Evolutionary conservation across 352 stramenopile genomes (phyloP), one percentile per base, ranked within the genome.

Genomic region (Phytophthora citrophthora): DNA sequence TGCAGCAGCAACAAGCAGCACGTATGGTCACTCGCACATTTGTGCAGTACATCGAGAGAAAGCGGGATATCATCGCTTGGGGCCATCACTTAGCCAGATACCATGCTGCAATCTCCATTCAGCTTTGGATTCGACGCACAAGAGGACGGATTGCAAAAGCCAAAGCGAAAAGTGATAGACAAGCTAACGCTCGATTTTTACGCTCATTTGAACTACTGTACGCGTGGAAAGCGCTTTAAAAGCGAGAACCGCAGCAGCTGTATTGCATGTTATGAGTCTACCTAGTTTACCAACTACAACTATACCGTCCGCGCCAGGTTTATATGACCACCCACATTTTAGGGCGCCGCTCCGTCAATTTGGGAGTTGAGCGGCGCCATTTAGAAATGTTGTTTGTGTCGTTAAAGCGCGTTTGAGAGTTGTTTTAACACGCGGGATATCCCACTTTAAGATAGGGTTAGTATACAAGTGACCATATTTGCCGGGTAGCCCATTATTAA

Each of bases 21-120:
- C 54, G 68, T 12, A 45, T 73, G 3, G 74, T 93, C 32, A 86
- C 72, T 2, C 66, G 62, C 3, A 55, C 50, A 34, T 8, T 91
- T 23, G 56, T 54, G 5, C 53, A 38, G 2, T 89, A 88, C 65
- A 72, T 61, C 15, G 62, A 58, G n/a, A 74, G 69, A 34, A 68
- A 67, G 4, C 62, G 65, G 1, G 52, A 85, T 48, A 72, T 78
- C 34, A 38, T 66, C 4, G 70, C 69, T 45, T 90, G 79, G 79
- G 59, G 54, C 5, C 54, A 75, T 39, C 68, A 73, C 1, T 58
- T 90, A 26, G 75, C 70, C n/a, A 63, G 68, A 1, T 90, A 90
- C 58, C 82, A 90, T 40, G 76, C 79, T 0, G 72, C 77, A 7
- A 77, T 81, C 16, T 41, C 73, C 15, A 79, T 91, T 55, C 83